Conservation (phyloP, 73 alveolate species). For the Blepharisma stoltei region DNA sequence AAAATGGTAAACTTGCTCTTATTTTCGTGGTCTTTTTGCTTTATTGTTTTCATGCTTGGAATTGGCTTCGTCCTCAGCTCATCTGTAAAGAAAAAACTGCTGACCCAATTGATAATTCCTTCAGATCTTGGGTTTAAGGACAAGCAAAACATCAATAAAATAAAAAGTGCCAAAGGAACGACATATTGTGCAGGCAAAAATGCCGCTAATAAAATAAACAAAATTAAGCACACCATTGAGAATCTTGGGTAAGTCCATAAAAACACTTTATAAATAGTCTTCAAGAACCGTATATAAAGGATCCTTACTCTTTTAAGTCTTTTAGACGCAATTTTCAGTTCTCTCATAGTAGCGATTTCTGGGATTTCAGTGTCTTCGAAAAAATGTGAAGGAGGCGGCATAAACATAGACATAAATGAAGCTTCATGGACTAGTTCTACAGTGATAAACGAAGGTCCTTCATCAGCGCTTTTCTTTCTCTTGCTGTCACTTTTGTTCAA, state of each 20-base stretch:
- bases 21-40: not conserved
- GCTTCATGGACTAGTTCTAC: not conserved
- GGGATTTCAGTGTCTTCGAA: not conserved
- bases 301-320: slow-evolving; percentile 22
- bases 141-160: not conserved
- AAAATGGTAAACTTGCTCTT: not conserved
- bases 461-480: not conserved
- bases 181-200: not conserved
- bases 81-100: not conserved
- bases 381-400: slow-evolving; percentile 12
- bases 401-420: not conserved
- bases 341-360: slow-evolving; percentile 7
- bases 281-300: not conserved
- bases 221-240: not conserved
- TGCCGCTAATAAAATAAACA: not conserved
- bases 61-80: not conserved
- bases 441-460: not conserved
- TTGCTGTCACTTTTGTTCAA: not conserved
- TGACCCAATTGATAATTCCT: not conserved
- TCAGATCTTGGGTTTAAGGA: not conserved
- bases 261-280: not conserved
- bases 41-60: not conserved
- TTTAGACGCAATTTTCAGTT: slow-evolving; percentile 6
- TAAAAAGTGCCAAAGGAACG: not conserved
- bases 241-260: slow-evolving; percentile 15